Evolutionary conservation across 2,329 filamentous ascomycete species (phyloP).

Genomic region (Phaeophleospora eucalypticola): DNA sequence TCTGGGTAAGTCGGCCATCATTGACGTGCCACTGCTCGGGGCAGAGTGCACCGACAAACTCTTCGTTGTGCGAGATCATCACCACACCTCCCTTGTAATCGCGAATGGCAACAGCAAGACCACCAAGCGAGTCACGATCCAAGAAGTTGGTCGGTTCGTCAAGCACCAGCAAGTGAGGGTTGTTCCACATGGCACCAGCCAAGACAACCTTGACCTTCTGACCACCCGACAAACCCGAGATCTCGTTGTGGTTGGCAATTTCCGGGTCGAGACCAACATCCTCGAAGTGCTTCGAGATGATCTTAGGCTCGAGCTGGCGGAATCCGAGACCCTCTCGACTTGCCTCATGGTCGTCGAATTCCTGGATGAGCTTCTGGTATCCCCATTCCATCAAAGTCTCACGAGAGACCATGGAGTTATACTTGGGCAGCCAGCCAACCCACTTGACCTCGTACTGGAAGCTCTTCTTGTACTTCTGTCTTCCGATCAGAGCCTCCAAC

Average conservation of each 20-base stretch:
- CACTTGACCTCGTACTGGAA: slow-evolving; percentile 99
- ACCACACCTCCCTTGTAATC: slow-evolving; percentile 98
- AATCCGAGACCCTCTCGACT: slow-evolving; percentile 98
- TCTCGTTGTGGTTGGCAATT: slow-evolving; percentile 98
- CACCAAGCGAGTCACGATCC: slow-evolving; percentile 94
- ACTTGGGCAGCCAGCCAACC: slow-evolving; percentile 80
- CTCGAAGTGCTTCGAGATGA: slow-evolving; percentile 97
- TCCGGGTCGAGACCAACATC: slow-evolving; percentile 94
- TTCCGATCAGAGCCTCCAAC: slow-evolving; percentile 85
- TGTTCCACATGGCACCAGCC: slow-evolving; percentile 71
- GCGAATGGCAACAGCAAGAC: slow-evolving; percentile 93
- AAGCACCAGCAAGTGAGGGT: slow-evolving; percentile 92
- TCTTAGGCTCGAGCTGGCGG: slow-evolving; percentile 84
- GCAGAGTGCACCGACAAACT: slow-evolving; percentile 93
- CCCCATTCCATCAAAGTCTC: slow-evolving; percentile 84
- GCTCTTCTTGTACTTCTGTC: slow-evolving; percentile 98
- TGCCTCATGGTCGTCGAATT: slow-evolving; percentile 97
- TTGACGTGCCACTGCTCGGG: slow-evolving; percentile 95
- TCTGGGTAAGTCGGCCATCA: slow-evolving; percentile 80
- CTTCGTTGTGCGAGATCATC: slow-evolving; percentile 99
- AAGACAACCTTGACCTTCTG: slow-evolving; percentile 99
- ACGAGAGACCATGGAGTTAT: slow-evolving; percentile 87
- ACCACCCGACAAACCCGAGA: slow-evolving; percentile 89
- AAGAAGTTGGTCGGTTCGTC: slow-evolving; percentile 99
- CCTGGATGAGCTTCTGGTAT: slow-evolving; percentile 90